Percentiles rank a stretch among this genome's conserved stretches.
Evolutionary conservation across 208 protist genomes (phyloP).

Genomic region (Crithidia acanthocephali): DNA sequence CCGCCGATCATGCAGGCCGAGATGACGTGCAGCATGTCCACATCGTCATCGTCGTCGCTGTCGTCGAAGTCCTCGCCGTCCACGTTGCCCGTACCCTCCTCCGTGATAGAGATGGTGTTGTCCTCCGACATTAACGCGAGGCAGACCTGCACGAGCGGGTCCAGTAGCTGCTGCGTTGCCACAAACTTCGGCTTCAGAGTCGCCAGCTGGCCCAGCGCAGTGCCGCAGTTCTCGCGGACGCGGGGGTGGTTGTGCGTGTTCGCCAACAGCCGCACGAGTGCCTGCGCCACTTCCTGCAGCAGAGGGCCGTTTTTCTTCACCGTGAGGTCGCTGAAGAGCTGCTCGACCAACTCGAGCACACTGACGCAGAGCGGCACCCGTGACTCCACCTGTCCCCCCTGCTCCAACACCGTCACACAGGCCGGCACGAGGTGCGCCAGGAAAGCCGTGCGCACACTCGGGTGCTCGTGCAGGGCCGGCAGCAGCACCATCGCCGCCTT

Average conservation of each 20-base stretch:
- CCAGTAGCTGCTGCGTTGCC: slow-evolving; percentile 47
- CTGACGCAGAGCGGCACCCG: slow-evolving; percentile 53
- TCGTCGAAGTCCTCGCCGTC: slow-evolving; percentile 38
- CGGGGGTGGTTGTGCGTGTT: slow-evolving; percentile 39
- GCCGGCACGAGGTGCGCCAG: slow-evolving; percentile 47
- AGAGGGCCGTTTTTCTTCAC: slow-evolving; percentile 54
- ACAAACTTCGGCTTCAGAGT: slow-evolving; percentile 74
- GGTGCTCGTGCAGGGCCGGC: slow-evolving; percentile 45
- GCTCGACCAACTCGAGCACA: slow-evolving; percentile 75
- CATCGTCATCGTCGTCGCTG: slow-evolving; percentile 40
- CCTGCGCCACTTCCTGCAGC: slow-evolving; percentile 37
- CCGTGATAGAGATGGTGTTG: slow-evolving; percentile 64
- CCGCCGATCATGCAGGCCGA: slow-evolving; percentile 72
- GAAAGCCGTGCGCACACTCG: slow-evolving; percentile 37
- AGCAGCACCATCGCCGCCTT: slow-evolving; percentile 68
- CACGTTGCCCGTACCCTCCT: slow-evolving; percentile 37
- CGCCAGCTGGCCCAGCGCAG: slow-evolving; percentile 55
- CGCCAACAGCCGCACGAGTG: slow-evolving; percentile 45
- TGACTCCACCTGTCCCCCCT: slow-evolving; percentile 30
- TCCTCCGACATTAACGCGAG: slow-evolving; percentile 80
- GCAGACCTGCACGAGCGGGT: slow-evolving; percentile 60
- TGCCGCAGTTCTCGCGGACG: slow-evolving; percentile 61
- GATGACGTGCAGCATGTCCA: slow-evolving; percentile 66
- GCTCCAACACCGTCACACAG: slow-evolving; percentile 49
- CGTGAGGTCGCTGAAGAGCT: slow-evolving; percentile 50